Base-by-base conservation (phyloP, 2,329 filamentous ascomycete genomes). In the Aureobasidium sp. region DNA sequence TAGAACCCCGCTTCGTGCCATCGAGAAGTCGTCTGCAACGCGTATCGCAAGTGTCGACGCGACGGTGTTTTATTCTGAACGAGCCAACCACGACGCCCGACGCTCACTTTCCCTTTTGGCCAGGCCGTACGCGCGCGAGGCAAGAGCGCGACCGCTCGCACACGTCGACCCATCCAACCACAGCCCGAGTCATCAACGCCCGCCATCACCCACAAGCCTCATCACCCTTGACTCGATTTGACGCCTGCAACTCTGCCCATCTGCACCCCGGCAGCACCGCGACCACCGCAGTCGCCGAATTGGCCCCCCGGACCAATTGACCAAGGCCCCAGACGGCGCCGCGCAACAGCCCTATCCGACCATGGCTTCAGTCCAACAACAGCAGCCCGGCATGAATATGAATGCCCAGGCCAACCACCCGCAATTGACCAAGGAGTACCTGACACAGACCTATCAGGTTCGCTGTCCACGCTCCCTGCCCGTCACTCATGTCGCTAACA, bases 131-230 rank as follows among this genome's bases (percentile, higher is more conserved):
- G 55, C 42, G 55, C 42, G 42, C 42, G 42, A 58, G 55, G 42
- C 42, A 58, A 39, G 45, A 48, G 55, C 55, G 55, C 55, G 55
- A 58, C 55, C 42, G 55, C 29, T 48, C 55, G 41, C n/a, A 25
- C 55, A 44, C 14, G 29, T 27, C 53, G 29, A 36, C 39, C 37
- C 34, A 25, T 57, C 53, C 53, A 57, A 44, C 51, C 51, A 55
- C 51, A 27, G 39, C 53, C 53, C 53, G 53, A 58, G 41, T 58
- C 55, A 58, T 58, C 55, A 58, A 58, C 55, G 55, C 42, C 55
- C 15, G 25, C 34, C 45, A 51, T 41, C 27, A 42, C 55, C 12
- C 39, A 37, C 55, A 29, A 59, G 29, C 31, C 34, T 25, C 57
- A 49, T 51, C 45, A n/a, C 41, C 14, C 57, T 29, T 37, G 55